phyloP scores from a whole-genome alignment of 352 stramenopile genomes.

The Phytophthora podocarpi region DNA sequence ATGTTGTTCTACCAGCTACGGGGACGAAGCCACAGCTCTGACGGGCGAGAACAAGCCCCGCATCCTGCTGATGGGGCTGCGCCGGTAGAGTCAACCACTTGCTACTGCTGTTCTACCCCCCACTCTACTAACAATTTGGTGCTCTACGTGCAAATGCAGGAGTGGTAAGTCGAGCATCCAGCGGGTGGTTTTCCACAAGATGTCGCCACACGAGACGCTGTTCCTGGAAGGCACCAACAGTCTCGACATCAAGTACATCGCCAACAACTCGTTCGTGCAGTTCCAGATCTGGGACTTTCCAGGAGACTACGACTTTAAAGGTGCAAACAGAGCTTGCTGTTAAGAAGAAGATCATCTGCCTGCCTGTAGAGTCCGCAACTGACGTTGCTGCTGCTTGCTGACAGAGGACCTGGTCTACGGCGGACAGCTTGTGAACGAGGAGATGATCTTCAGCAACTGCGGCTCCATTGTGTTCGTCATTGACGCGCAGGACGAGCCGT shows the following conservation, averaged over 20 bases:
- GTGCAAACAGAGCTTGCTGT: too few relatives aligned
- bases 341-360: too few relatives aligned
- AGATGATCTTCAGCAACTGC: conserved; percentile 92
- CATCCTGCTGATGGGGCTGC: conserved; percentile 98
- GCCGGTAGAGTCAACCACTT: conserved; percentile 49
- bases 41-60: conserved; percentile 92
- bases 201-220: conserved; percentile 98
- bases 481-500: conserved; percentile 96
- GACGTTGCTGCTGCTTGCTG: neutral
- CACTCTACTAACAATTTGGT: conserved; percentile 9
- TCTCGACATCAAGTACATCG: conserved; percentile 96
- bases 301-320: conserved; percentile 93
- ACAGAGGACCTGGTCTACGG: conserved; percentile 88
- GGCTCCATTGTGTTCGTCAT: conserved; percentile 97
- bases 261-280: conserved; percentile 97
- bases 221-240: conserved; percentile 92
- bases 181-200: conserved; percentile 99
- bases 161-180: conserved; percentile 92
- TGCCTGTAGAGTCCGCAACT: too few relatives aligned
- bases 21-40: conserved; percentile 67
- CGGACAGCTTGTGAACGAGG: conserved; percentile 88
- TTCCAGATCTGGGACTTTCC: conserved; percentile 99
- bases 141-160: conserved; percentile 27
- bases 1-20: conserved; percentile 52
- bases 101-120: neutral